Base-by-base conservation (phyloP, 129 eudicot species). In the Saposhnikovia divaricata region DNA sequence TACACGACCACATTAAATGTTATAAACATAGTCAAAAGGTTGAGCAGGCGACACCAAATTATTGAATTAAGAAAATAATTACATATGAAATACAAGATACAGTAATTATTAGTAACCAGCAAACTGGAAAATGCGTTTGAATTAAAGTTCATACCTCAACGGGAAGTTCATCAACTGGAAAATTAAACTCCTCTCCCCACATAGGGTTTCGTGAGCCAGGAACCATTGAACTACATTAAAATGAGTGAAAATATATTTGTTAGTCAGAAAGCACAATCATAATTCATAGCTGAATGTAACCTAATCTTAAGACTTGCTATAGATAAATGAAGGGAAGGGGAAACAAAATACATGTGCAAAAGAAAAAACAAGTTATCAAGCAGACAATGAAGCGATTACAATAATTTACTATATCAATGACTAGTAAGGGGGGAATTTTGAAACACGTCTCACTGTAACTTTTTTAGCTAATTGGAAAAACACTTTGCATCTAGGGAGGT, bases 121-220 rank as follows among this genome's bases (percentile, higher is more conserved):
- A 48, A 48, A 48, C n/a, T n/a, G n/a, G n/a, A n/a, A n/a, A n/a
- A n/a, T n/a, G n/a, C n/a, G n/a, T n/a, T 13, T 13, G 25, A n/a
- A 27, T 59, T 55, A 27, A 48, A 46, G 82, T 25, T 84, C 74
- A 75, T 89, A 95, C 98, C 98, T 90, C 92, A 21, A 89, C 94
- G 75, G 98, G 98, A 83, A 95, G 96, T 81, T 95, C 94, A 63
- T 95, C 97, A 23, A 92, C 94, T 82, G 93, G 78, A 83, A 95
- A 95, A 81, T 92, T 84, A 78, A 95, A 95, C 81, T 92, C 97
- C 84, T 95, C 98, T 47, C 98, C 98, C 98, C 98, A 95, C 98
- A 95, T 90, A 68, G 98, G 98, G 82, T 95, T 95, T 89, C 98
- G 88, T 84, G 98, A 92, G 77, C 98, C 98, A 80, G 98, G 98